A percentile compares a stretch with the other conserved stretches of the same genome.
Evolutionary conservation across 352 stramenopile genomes (phyloP).

Genomic region (Aphanomyces stellatus): DNA sequence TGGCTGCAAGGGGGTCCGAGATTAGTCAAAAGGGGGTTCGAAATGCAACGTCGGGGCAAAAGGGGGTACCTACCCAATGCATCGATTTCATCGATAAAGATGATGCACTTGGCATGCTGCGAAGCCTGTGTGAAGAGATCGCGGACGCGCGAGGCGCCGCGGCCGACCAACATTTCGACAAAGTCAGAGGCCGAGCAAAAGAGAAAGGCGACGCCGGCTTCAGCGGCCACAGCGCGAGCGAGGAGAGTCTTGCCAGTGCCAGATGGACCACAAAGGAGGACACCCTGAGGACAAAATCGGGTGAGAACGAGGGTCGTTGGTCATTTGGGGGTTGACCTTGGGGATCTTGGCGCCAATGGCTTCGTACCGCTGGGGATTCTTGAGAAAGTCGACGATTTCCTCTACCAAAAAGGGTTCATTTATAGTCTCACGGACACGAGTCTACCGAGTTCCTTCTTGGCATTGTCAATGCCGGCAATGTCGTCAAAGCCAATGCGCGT

Average conservation of each 20-base stretch:
- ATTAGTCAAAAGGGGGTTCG: slow-evolving; percentile 14
- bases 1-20: slow-evolving; percentile 28
- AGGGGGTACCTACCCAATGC: slow-evolving; percentile 79
- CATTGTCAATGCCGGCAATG: slow-evolving; percentile 90
- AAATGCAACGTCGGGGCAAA: no score
- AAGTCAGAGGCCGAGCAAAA: slow-evolving; percentile 96
- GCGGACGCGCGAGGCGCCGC: slow-evolving; percentile 88
- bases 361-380: slow-evolving; percentile 85
- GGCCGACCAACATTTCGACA: slow-evolving; percentile 95
- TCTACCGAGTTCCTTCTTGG: slow-evolving; percentile 85
- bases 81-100: slow-evolving; percentile 98
- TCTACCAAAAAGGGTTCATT: slow-evolving; percentile 24
- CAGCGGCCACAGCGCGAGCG: slow-evolving; percentile 85
- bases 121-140: slow-evolving; percentile 91
- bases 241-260: slow-evolving; percentile 94
- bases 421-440: not conserved
- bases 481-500: slow-evolving; percentile 84
- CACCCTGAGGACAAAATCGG: slow-evolving; percentile 33
- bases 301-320: not conserved
- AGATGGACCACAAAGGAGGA: slow-evolving; percentile 90
- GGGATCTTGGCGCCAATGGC: slow-evolving; percentile 90
- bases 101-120: slow-evolving; percentile 93
- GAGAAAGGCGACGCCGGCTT: slow-evolving; percentile 92
- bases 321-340: slow-evolving; percentile 28
- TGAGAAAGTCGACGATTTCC: slow-evolving; percentile 94